Evolutionary conservation across 371 early-diverging fungal species (phyloP).

Genomic region (Zopfochytrium polystomum): DNA sequence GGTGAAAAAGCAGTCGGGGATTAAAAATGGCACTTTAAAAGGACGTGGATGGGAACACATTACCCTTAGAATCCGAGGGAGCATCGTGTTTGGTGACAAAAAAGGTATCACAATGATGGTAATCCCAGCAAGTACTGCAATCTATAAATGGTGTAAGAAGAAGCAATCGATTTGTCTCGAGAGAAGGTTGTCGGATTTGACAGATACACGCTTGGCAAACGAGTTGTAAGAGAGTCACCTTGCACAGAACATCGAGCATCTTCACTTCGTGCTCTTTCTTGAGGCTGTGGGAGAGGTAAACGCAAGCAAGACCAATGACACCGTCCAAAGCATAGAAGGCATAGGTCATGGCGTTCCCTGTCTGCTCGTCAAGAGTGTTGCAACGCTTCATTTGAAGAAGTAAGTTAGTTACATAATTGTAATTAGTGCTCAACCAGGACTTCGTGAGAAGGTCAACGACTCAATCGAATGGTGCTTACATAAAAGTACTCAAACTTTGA

Average conservation of each 20-base stretch:
- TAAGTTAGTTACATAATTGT: background rate
- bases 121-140: constrained; percentile 6
- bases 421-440: too few relatives aligned
- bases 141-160: too few relatives aligned
- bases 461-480: background rate
- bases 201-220: too few relatives aligned
- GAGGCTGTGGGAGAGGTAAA: constrained; percentile 5
- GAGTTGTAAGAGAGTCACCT: too few relatives aligned
- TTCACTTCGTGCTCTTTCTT: constrained; percentile 10
- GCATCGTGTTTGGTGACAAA: constrained; percentile 6
- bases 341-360: constrained; percentile 10
- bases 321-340: constrained; percentile 12
- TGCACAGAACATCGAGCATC: constrained; percentile 7
- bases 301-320: constrained; percentile 6
- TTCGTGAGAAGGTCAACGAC: too few relatives aligned
- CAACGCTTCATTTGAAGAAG: background rate
- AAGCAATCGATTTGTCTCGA: too few relatives aligned
- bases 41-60: too few relatives aligned
- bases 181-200: too few relatives aligned
- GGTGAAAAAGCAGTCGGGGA: too few relatives aligned
- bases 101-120: constrained; percentile 14
- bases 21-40: too few relatives aligned
- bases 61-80: constrained; percentile 12
- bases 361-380: background rate
- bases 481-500: constrained; percentile 9